Base-by-base conservation (phyloP, 2,329 filamentous ascomycete species). In the Harringtonia aguacate region DNA sequence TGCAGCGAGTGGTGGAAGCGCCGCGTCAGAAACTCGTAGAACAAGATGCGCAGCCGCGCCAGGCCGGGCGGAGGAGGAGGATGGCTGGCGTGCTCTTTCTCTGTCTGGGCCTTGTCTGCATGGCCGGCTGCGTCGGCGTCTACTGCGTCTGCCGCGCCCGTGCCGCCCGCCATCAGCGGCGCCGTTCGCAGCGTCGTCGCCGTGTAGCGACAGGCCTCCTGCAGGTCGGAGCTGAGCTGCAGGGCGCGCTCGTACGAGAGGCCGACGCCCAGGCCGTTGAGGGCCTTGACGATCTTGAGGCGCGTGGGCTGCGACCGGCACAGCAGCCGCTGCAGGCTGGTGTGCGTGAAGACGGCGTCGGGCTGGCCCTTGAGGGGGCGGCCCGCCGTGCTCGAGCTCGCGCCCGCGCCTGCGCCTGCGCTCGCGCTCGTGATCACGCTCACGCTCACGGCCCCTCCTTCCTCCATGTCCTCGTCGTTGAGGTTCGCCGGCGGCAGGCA, bases 401-500 rank as follows among this genome's bases (percentile, higher is more conserved):
- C 13, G 18, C n/a, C 3, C 7, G 12, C 27, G n/a, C 18, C 8
- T 15, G 17, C n/a, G n/a, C n/a, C n/a, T n/a, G n/a, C n/a, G n/a
- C n/a, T n/a, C n/a, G n/a, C n/a, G n/a, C n/a, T n/a, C n/a, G n/a
- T n/a, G n/a, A n/a, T n/a, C n/a, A n/a, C n/a, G n/a, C n/a, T n/a
- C n/a, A n/a, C n/a, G n/a, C n/a, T n/a, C n/a, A n/a, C n/a, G n/a
- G n/a, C n/a, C n/a, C n/a, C n/a, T n/a, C n/a, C n/a, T n/a, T n/a
- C n/a, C n/a, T n/a, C n/a, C 20, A 78, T 61, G 35, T 74, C 62
- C 0, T 67, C 63, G 46, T 79, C 75, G 45, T 77, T 63, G 8
- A 73, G 53, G 43, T 78, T 73, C 0, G 64, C 59, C 0, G 75
- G 73, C 1, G 64, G 59, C 10, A 59, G 60, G 0, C 71, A 70